Percentiles rank a stretch among this genome's conserved stretches.
These are phyloP conservation scores for Phaeosphaeriaceae sp. DNA, from an alignment of 2,329 filamentous ascomycete genomes.

Conservation along the genomic window DNA sequence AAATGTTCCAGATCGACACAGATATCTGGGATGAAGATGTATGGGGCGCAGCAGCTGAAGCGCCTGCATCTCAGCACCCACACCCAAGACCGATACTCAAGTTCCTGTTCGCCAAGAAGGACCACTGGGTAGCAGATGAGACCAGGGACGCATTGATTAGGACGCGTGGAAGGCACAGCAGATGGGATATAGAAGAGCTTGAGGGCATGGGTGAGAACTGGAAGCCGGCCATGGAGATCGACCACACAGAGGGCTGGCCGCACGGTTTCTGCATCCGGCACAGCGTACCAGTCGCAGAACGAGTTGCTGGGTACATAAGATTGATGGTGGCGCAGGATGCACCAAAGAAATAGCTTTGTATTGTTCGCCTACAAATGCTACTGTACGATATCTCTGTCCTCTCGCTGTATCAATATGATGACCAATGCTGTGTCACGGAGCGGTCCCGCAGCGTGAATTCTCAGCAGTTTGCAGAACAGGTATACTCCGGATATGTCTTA, in stretches of 20 bases:
- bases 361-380: not conserved
- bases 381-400: not conserved
- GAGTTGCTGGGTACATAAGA: slow-evolving; percentile 57
- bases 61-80: slow-evolving; percentile 23
- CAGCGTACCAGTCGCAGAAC: slow-evolving; percentile 58
- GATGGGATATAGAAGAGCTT: slow-evolving; percentile 24
- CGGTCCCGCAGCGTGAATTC: no score
- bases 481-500: no score
- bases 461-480: no score
- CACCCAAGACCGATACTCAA: slow-evolving; percentile 56
- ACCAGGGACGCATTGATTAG: slow-evolving; percentile 63
- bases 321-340: slow-evolving; percentile 47
- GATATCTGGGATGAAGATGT: slow-evolving; percentile 66
- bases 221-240: slow-evolving; percentile 62
- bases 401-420: not conserved
- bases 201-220: slow-evolving; percentile 40
- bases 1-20: slow-evolving; percentile 63
- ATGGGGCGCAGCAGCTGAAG: slow-evolving; percentile 58
- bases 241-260: slow-evolving; percentile 60
- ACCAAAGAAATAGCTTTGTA: slow-evolving; percentile 1
- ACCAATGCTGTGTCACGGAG: no score
- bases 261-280: slow-evolving; percentile 67
- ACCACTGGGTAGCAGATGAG: slow-evolving; percentile 68
- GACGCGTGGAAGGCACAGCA: slow-evolving; percentile 17
- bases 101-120: slow-evolving; percentile 66